A percentile compares a stretch with the other conserved stretches of the same genome.
Evolutionary conservation across 495 filamentous ascomycete genomes (phyloP).

Genomic region (Neurospora hispaniola): DNA sequence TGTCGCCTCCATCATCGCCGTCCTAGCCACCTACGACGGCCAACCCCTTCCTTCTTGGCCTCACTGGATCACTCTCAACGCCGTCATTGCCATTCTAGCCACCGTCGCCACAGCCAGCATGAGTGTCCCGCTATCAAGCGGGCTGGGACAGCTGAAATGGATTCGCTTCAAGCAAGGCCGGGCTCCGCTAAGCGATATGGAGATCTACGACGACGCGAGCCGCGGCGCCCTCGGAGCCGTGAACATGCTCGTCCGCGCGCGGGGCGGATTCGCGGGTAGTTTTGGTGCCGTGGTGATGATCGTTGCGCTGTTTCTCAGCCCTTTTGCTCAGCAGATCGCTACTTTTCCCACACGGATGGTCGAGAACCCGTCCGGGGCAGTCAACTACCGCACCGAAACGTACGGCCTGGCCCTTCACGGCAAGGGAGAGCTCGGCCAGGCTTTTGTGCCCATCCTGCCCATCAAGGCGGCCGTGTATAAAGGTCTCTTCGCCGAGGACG

Average conservation of each 20-base stretch:
- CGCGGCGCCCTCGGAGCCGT: conserved; percentile 31
- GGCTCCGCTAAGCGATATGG: conserved; percentile 31
- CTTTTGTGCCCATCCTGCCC: conserved; percentile 21
- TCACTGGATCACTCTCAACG: conserved; percentile 16
- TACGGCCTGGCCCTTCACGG: conserved; percentile 1
- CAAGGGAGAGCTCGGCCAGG: conserved; percentile 1
- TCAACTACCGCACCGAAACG: not conserved
- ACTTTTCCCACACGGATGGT: conserved; percentile 8
- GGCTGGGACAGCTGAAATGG: conserved; percentile 38
- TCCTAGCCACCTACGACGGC: conserved; percentile 30
- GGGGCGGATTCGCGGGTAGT: conserved; percentile 24
- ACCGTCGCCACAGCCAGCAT: conserved; percentile 17
- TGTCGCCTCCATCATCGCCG: conserved; percentile 25
- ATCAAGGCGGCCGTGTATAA: conserved; percentile 25
- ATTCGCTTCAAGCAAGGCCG: conserved; percentile 32
- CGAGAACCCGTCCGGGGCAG: conserved; percentile 3
- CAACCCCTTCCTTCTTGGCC: conserved; percentile 33
- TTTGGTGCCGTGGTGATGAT: conserved; percentile 32
- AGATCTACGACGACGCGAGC: conserved; percentile 35
- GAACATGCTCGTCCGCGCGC: conserved; percentile 18
- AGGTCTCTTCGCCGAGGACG: conserved; percentile 22
- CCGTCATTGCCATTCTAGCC: conserved; percentile 8
- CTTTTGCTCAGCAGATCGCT: conserved; percentile 18
- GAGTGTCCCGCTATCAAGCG: conserved; percentile 29
- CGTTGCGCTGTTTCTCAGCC: conserved; percentile 23